Base-by-base conservation (phyloP, 1,139 yeast genomes). In the Sugiyamaella xylanicola region DNA sequence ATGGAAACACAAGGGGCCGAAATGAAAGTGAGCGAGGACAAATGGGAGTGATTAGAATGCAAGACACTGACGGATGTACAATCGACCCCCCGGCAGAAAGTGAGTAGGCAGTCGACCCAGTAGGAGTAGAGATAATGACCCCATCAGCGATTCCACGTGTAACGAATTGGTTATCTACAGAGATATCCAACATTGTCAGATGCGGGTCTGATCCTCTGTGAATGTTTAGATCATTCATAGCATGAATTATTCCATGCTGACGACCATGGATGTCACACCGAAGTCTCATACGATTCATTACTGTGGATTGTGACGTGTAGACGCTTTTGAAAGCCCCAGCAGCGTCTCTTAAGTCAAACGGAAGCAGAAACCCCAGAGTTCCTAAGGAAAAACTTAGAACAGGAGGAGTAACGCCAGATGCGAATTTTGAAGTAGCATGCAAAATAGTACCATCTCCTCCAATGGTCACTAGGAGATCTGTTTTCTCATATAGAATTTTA, bases 401-500 rank as follows among this genome's bases (percentile, higher is more conserved):
- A 0, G 98, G 99, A 1, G 90, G 96, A 5, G 78, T 78, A 65
- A 84, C 84, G 58, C 84, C 52, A n/a, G 60, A 55, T 15, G 73
- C 83, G 68, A 92, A 92, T 61, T 77, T 65, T 7, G 84, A 77
- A 0, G 81, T 80, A 0, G 92, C 93, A 58, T 87, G 80, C 48
- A 92, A 72, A 59, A 92, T 90, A 0, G 98, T 92, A 9, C 98
- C 99, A 69, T 92, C 99, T 11, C 99, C 99, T 8, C 98, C 98
- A 39, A 92, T 72, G 0, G 97, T 88, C 13, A 92, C 90, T 44
- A 92, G 73, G 48, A 91, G 71, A 67, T 92, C 98, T 0, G 84
- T 72, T 56, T 76, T 76, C 2, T 69, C 62, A 1, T 83, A 79
- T 27, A 91, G 83, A 4, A 84, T 86, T 8, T 75, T 73, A 13